These are phyloP conservation scores for Dioszegia crocea DNA, from an alignment of 768 basidiomycete species.

Conservation along the genomic window DNA sequence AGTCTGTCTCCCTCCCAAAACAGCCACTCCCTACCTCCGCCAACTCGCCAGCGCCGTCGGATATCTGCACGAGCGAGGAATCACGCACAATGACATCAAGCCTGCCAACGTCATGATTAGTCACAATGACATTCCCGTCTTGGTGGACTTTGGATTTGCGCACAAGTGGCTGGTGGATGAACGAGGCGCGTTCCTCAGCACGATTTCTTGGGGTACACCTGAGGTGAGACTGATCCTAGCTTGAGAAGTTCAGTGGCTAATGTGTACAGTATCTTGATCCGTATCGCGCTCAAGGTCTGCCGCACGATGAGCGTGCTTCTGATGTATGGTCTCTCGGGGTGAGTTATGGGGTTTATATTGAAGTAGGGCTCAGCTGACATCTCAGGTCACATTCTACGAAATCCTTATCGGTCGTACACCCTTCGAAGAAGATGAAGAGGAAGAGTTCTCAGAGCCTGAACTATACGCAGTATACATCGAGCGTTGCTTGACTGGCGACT, in stretches of 20 bases:
- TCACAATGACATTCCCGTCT: conserved; percentile 60
- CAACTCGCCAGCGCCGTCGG: conserved; percentile 47
- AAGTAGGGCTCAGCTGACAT: no score
- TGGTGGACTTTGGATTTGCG: conserved; percentile 96
- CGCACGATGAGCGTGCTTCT: conserved; percentile 89
- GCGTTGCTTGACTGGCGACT: conserved; percentile 71
- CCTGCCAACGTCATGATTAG: conserved; percentile 91
- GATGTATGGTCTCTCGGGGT: conserved; percentile 56
- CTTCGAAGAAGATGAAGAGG: conserved; percentile 64
- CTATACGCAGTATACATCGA: conserved; percentile 82
- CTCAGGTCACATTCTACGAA: conserved; percentile 83
- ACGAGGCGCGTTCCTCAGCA: conserved; percentile 36
- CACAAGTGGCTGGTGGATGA: conserved; percentile 72
- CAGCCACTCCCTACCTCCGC: conserved; percentile 56
- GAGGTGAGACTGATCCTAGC: conserved; percentile 57
- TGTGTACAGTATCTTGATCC: conserved; percentile 79
- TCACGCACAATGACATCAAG: conserved; percentile 55
- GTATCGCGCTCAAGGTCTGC: conserved; percentile 78
- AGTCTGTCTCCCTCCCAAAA: conserved; percentile 75
- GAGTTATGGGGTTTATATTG: conserved; percentile 18
- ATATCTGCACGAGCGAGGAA: conserved; percentile 47
- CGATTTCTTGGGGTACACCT: conserved; percentile 65
- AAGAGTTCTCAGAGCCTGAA: conserved; percentile 71
- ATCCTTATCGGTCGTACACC: conserved; percentile 88
- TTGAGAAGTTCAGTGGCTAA: no score